Conservation (phyloP, 495 filamentous ascomycete genomes). For the Extremus antarcticus region DNA sequence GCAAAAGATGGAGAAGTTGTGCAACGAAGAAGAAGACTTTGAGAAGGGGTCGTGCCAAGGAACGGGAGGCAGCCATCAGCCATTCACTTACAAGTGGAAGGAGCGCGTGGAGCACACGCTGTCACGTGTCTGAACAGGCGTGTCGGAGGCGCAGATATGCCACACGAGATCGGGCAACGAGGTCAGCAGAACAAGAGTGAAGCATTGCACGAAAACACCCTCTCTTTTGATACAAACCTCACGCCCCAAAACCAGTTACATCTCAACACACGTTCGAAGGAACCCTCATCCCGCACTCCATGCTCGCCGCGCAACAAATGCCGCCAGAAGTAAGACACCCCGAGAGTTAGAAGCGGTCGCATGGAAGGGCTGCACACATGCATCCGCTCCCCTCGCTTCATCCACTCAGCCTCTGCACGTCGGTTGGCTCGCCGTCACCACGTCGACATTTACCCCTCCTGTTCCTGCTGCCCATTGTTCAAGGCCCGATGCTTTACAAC, state of each 20-base stretch:
- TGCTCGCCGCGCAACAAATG: background rate
- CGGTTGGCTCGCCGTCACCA: background rate
- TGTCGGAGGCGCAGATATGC: background rate
- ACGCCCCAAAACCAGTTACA: background rate
- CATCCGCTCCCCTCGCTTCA: background rate
- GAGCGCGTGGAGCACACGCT: background rate
- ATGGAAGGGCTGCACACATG: background rate
- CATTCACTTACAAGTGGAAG: background rate
- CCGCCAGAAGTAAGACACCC: background rate
- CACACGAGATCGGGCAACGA: background rate
- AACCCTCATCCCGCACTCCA: background rate
- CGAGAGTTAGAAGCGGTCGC: background rate
- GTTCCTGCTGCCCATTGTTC: background rate
- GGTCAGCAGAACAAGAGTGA: background rate
- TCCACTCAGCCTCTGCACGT: background rate
- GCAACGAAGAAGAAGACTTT: too few relatives aligned
- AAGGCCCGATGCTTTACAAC: conserved; percentile 42
- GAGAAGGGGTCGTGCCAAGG: background rate
- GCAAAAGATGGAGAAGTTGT: background rate
- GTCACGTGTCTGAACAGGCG: background rate
- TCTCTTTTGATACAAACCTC: conserved; percentile 2
- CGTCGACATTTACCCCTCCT: too few relatives aligned
- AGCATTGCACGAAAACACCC: background rate
- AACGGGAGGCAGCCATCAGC: background rate
- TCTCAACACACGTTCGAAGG: background rate